Base-by-base conservation (phyloP, 2,329 filamentous ascomycete genomes). In the Exserohilum turcica region DNA sequence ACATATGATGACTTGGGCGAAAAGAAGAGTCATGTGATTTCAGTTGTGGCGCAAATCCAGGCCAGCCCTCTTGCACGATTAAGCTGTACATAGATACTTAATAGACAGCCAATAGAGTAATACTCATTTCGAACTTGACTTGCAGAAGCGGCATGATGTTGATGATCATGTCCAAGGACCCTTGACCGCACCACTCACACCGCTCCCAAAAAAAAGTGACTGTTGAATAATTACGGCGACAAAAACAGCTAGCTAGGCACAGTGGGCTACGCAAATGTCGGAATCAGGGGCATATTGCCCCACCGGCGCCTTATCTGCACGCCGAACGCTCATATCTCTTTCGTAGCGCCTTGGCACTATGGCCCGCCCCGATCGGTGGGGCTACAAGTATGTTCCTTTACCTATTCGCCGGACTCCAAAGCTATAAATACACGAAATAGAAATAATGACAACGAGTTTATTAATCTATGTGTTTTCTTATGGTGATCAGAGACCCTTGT, bases 321-420 rank as follows among this genome's bases (percentile, higher is more conserved):
- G 40, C 42, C 48, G 39, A 46, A 27, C 16, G 1, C 19, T 40
- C 28, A 15, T n/a, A n/a, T n/a, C n/a, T n/a, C 8, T n/a, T 35
- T 21, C 16, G 5, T 32, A 38, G 16, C 44, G 4, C 28, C 28
- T 35, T 16, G 6, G 19, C 19, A 12, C 29, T 6, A 37, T 24
- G 27, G 18, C 9, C 39, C 39, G 47, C 47, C 39, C 39, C 35
- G 48, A n/a, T 42, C 42, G 19, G 33, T 42, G 10, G 35, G 27
- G 33, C 16, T 15, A 19, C 38, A 33, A 12, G 19, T 13, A 7
- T 24, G 21, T 24, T 24, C 21, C 21, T 24, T 13, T 28, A 16
- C 16, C 24, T 27, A n/a, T 51, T 38, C 33, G 28, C 48, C 42
- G 18, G n/a, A 15, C 8, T 6, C 18, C 15, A 6, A 15, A 33